Base-by-base conservation (phyloP, 371 early-diverging fungal species). In the Mortierella sp. region DNA sequence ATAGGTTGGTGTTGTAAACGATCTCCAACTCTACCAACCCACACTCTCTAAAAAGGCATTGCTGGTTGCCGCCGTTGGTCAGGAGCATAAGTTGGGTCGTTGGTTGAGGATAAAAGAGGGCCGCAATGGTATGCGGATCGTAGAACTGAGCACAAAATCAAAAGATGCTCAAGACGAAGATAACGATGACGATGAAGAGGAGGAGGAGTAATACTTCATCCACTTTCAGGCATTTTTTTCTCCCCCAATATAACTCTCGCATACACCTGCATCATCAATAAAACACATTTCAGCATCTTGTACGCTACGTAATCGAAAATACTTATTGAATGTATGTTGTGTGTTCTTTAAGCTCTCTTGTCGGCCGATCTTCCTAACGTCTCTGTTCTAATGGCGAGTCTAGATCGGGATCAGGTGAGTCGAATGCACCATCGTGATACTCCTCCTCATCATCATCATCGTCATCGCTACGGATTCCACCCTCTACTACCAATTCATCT, bases 81-180 rank as follows among this genome's bases (percentile, higher is more conserved):
- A 96, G 81, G 97, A 98, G 79, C 93, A 94, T 67, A 87, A 91
- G 66, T 65, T 92, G 53, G 99, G 99, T n/a, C 90, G 99, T 54
- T 98, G 99, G 99, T 80, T 91, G 82, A 84, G 89, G 70, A 70
- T 90, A 69, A 89, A 90, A 74, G 86, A 87, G 42, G 91, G 86
- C 23, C 93, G 89, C 83, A 95, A 96, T 71, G 85, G 88, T 62
- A 85, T 91, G 71, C 83, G 82, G 73, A 70, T 88, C 15, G 76
- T 91, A 54, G 89, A 88, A 60, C 68, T 91, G 22, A 9, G 65
- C 54, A 32, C 69, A 43, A 78, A 68, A 40, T 65, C 73, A 67
- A 59, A 80, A 64, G 65, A 53, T 23, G 15, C 59, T 34, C 69
- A 66, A 12, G 26, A 60, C 19, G 58, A 54, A 13, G 61, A 54